phyloP scores from a whole-genome alignment of 768 basidiomycete species.

The Plicaturopsis crispa region DNA sequence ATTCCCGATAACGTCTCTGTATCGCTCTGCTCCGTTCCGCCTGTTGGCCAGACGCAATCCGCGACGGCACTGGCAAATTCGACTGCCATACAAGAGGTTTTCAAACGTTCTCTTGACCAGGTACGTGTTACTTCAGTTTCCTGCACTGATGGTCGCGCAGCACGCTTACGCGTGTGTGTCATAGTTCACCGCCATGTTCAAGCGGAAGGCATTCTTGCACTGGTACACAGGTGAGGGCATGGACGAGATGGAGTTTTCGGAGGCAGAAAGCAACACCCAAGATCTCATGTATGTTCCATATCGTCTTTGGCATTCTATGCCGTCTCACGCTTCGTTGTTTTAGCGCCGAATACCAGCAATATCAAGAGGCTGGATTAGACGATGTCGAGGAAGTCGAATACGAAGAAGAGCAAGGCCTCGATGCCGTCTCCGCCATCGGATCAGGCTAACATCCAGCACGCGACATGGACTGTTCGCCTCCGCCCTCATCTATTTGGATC shows the following conservation, averaged over 20 bases:
- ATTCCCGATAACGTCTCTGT: slow-evolving; percentile 89
- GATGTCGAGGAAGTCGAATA: slow-evolving; percentile 23
- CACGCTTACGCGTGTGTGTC: too few species aligned
- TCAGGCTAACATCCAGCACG: too few species aligned
- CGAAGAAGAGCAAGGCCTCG: too few species aligned
- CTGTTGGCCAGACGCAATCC: slow-evolving; percentile 68
- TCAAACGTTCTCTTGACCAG: slow-evolving; percentile 61
- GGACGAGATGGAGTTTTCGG: slow-evolving; percentile 82
- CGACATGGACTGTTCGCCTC: too few species aligned
- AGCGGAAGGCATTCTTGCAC: slow-evolving; percentile 79
- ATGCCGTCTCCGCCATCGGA: too few species aligned
- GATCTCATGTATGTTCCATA: slow-evolving; percentile 67
- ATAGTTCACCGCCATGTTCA: slow-evolving; percentile 77
- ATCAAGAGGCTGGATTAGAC: slow-evolving; percentile 55
- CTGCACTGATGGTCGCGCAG: too few species aligned
- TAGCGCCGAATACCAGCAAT: slow-evolving; percentile 88
- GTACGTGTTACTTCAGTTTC: slow-evolving; percentile 25
- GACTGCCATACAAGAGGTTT: slow-evolving; percentile 80
- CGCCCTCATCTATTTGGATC: too few species aligned
- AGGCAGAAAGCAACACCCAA: slow-evolving; percentile 76
- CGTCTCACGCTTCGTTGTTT: slow-evolving; percentile 7
- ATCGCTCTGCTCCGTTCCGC: slow-evolving; percentile 75
- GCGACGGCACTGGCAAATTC: slow-evolving; percentile 72
- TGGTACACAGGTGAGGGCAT: slow-evolving; percentile 92
- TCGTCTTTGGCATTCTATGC: slow-evolving; percentile 2